phyloP scores from a whole-genome alignment of 768 basidiomycete species.

The Exsudoporus frostii region DNA sequence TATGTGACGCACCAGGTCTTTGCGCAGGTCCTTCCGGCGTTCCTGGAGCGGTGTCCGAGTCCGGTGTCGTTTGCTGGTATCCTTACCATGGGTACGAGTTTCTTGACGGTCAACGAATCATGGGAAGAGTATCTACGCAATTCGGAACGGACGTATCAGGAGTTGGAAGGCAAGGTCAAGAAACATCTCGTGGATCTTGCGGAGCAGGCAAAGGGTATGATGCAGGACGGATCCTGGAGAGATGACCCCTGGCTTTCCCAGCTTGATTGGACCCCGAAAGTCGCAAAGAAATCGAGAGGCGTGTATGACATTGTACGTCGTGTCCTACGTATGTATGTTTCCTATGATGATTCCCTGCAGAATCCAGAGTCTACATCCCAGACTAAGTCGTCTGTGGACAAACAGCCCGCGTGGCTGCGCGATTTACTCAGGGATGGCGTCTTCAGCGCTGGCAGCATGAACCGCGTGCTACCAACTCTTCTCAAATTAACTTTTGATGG shows the following conservation, averaged over 20 bases:
- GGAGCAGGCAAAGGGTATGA: conserved; percentile 47
- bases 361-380: background rate
- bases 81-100: conserved; percentile 86
- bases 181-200: conserved; percentile 66
- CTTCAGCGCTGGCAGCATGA: conserved; percentile 33
- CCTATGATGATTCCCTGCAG: conserved; percentile 4
- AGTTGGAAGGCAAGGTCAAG: conserved; percentile 63
- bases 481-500: conserved; percentile 61
- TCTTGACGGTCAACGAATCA: conserved; percentile 84
- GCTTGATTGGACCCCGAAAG: conserved; percentile 93
- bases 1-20: conserved; percentile 81
- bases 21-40: conserved; percentile 71
- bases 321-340: background rate
- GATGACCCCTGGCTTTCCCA: conserved; percentile 84
- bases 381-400: background rate
- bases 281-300: conserved; percentile 66
- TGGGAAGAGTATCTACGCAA: conserved; percentile 82
- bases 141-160: conserved; percentile 74
- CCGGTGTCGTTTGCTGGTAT: conserved; percentile 93
- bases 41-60: conserved; percentile 80
- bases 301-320: conserved; percentile 34
- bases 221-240: conserved; percentile 55
- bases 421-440: conserved; percentile 44
- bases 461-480: conserved; percentile 63
- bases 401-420: conserved; percentile 56